Conservation (phyloP, 2,329 filamentous ascomycete genomes). For the Penicillium sp. region DNA sequence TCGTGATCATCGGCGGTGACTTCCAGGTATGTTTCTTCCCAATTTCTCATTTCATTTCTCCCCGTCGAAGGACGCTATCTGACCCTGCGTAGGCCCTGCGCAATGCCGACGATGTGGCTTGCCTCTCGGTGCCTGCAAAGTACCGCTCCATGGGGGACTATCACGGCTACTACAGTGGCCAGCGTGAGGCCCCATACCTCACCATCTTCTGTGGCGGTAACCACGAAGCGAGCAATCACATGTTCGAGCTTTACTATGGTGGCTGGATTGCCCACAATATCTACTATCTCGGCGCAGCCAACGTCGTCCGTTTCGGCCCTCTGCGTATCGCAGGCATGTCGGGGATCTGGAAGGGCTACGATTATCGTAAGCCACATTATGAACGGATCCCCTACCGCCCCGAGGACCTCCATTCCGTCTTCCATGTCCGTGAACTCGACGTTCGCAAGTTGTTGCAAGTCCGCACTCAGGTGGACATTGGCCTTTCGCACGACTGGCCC, state of each 20-base stretch:
- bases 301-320: conserved; percentile 80
- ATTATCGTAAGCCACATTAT: conserved; percentile 81
- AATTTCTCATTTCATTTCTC: too few relatives aligned
- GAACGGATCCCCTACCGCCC: conserved; percentile 84
- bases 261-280: conserved; percentile 97
- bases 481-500: conserved; percentile 96
- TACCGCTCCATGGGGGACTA: conserved; percentile 91
- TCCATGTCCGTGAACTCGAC: conserved; percentile 88
- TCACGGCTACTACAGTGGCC: conserved; percentile 87
- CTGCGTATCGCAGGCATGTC: conserved; percentile 87
- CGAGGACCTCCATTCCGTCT: conserved; percentile 79
- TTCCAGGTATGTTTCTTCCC: conserved; percentile 71
- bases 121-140: conserved; percentile 87
- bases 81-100: conserved; percentile 68
- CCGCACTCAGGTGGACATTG: conserved; percentile 85
- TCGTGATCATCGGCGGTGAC: conserved; percentile 93
- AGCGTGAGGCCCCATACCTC: conserved; percentile 76
- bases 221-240: conserved; percentile 88
- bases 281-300: conserved; percentile 94
- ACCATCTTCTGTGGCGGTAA: conserved; percentile 95
- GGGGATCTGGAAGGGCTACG: conserved; percentile 91
- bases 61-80: neutral
- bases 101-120: conserved; percentile 83
- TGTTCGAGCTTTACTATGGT: conserved; percentile 93
- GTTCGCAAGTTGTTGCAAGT: conserved; percentile 86